These are phyloP conservation scores for Rugonectria rugulosa DNA, from an alignment of 2,329 filamentous ascomycete genomes.

Conservation along the genomic window DNA sequence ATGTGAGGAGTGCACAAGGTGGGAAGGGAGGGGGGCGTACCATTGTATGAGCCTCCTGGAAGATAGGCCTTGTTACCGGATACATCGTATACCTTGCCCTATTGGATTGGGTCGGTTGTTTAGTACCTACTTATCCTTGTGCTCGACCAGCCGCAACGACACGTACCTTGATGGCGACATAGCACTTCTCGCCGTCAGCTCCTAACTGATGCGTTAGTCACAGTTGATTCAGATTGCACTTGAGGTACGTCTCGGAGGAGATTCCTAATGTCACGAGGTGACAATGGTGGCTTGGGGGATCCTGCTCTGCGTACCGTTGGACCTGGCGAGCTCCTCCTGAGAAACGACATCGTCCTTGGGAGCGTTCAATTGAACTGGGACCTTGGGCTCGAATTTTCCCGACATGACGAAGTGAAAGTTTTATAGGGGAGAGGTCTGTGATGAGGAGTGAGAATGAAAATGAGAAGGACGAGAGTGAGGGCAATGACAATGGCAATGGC, in stretches of 20 bases:
- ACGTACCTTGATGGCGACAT: constrained; percentile 73
- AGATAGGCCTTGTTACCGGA: constrained; percentile 88
- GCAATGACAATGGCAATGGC: neutral
- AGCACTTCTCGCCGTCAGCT: constrained; percentile 68
- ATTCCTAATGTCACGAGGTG: neutral
- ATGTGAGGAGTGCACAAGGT: neutral
- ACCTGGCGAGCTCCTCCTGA: constrained; percentile 79
- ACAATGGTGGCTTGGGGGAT: constrained; percentile 8
- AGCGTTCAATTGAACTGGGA: constrained; percentile 75
- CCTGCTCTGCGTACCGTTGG: constrained; percentile 85
- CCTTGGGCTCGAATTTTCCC: constrained; percentile 80
- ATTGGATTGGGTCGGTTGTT: neutral
- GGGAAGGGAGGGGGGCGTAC: constrained; percentile 58
- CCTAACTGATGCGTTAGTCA: constrained; percentile 55
- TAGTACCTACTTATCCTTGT: neutral
- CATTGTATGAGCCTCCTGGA: constrained; percentile 82
- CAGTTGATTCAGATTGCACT: neutral
- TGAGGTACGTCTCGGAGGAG: neutral
- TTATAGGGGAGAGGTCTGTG: neutral
- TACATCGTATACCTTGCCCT: constrained; percentile 96
- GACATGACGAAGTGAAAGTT: constrained; percentile 51
- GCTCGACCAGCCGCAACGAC: neutral
- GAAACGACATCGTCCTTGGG: constrained; percentile 90
- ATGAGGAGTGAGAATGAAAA: neutral
- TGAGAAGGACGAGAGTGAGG: neutral